phyloP scores from a whole-genome alignment of 73 alveolate species.

The Stentor coeruleus region DNA sequence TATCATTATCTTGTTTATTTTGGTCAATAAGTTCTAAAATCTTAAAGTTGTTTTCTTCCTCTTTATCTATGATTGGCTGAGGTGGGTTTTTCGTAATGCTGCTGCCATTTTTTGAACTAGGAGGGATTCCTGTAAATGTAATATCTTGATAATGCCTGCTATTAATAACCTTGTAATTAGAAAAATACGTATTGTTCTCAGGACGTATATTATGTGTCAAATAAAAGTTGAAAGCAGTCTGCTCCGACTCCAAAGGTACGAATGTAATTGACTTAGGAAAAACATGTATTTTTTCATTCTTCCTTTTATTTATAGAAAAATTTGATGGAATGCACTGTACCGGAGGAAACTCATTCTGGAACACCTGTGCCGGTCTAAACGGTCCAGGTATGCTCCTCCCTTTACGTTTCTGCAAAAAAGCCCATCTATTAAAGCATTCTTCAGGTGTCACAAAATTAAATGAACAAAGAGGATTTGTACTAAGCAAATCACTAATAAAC shows the following conservation, averaged over 20 bases:
- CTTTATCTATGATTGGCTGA: neutral
- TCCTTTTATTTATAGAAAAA: neutral
- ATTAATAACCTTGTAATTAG: neutral
- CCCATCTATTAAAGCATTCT: neutral
- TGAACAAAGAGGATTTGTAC: neutral
- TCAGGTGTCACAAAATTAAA: conserved; percentile 5
- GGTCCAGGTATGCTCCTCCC: neutral
- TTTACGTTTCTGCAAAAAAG: neutral
- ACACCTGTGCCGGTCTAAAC: conserved; percentile 1
- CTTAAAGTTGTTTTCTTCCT: neutral
- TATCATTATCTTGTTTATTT: neutral
- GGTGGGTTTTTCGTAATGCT: neutral
- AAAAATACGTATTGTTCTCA: neutral
- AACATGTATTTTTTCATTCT: neutral
- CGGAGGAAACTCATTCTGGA: neutral
- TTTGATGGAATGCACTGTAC: neutral
- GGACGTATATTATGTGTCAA: neutral
- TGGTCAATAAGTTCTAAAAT: neutral
- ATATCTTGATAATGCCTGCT: neutral
- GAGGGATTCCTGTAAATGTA: neutral
- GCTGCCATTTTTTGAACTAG: neutral
- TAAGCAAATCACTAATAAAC: conserved; percentile 7
- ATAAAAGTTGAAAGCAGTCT: neutral
- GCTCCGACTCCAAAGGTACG: neutral
- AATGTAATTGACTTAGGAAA: neutral